A percentile compares a stretch with the other conserved stretches of the same genome.
Evolutionary conservation across 129 eudicot genomes (phyloP).

Genomic region (Gnaphalium uliginosum): DNA sequence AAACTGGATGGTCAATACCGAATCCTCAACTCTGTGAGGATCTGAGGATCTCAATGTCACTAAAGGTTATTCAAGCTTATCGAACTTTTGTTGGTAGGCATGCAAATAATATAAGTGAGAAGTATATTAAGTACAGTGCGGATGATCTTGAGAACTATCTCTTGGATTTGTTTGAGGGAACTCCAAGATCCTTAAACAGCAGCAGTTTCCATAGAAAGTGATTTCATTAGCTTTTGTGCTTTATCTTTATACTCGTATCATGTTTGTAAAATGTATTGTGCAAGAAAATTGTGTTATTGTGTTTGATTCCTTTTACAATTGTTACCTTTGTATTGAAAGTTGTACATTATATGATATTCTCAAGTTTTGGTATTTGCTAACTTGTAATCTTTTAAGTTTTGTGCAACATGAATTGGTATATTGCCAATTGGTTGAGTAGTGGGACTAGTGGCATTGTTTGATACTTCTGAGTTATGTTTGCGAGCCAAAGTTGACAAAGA

Average conservation of each 20-base stretch:
- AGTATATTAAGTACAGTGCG: constrained; percentile 75
- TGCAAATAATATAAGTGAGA: constrained; percentile 55
- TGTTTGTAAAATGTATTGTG: constrained; percentile 16
- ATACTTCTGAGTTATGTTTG: not conserved
- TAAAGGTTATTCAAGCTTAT: constrained; percentile 85
- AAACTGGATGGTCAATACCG: constrained; percentile 74
- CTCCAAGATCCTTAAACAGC: constrained; percentile 65
- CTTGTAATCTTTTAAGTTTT: not conserved
- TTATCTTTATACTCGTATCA: constrained; percentile 6
- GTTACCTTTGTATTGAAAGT: not conserved
- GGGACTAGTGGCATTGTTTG: not conserved
- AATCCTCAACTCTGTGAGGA: constrained; percentile 75
- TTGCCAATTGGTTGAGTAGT: not conserved
- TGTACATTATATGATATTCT: not conserved
- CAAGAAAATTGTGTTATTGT: constrained; percentile 18
- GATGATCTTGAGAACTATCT: constrained; percentile 79
- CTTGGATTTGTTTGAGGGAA: constrained; percentile 79
- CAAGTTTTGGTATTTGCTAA: not conserved
- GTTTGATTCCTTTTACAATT: constrained; percentile 3
- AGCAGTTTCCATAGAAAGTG: constrained; percentile 67
- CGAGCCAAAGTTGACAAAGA: not conserved
- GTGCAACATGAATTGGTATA: not conserved
- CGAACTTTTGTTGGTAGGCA: constrained; percentile 82
- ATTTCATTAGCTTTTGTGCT: constrained; percentile 26
- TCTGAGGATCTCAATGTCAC: constrained; percentile 76